These are phyloP conservation scores for Xylaria sp. DNA, from an alignment of 2,329 filamentous ascomycete genomes.

Conservation along the genomic window DNA sequence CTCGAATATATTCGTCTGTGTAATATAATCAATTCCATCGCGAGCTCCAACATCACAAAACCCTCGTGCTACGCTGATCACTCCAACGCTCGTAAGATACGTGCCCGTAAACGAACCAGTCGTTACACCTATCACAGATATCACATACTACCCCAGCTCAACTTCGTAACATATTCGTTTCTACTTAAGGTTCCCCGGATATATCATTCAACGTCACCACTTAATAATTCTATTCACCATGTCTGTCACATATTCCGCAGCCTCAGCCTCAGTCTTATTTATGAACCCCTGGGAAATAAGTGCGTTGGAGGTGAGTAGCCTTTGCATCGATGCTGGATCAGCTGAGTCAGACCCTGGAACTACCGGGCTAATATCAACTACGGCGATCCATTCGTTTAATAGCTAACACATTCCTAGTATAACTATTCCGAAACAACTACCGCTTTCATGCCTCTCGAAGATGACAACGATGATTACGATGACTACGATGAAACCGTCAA, in stretches of 20 bases:
- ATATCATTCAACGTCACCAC: not conserved
- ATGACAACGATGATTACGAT: slow-evolving; percentile 16
- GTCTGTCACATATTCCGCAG: slow-evolving; percentile 7
- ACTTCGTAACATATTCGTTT: not conserved
- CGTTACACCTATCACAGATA: slow-evolving; percentile 3
- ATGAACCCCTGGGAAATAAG: slow-evolving; percentile 39
- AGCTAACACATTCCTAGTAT: slow-evolving; percentile 29
- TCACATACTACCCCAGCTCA: slow-evolving; percentile 3
- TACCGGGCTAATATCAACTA: not conserved
- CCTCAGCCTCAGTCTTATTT: not conserved
- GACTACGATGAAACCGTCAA: slow-evolving; percentile 37
- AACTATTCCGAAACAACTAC: slow-evolving; percentile 15
- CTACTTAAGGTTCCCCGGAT: not conserved
- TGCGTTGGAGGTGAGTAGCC: slow-evolving; percentile 35
- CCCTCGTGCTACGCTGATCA: slow-evolving; percentile 10
- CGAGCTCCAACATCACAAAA: slow-evolving; percentile 1
- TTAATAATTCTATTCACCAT: slow-evolving; percentile 2
- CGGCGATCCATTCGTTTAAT: not conserved
- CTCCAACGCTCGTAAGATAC: not conserved
- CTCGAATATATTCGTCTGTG: not conserved
- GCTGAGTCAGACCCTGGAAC: not conserved
- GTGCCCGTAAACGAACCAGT: slow-evolving; percentile 1
- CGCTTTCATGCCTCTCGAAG: not conserved
- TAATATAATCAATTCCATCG: slow-evolving; percentile 7
- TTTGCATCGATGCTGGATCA: not conserved